Base-by-base conservation (phyloP, 257 asterid species). In the Solanum sejunctum region DNA sequence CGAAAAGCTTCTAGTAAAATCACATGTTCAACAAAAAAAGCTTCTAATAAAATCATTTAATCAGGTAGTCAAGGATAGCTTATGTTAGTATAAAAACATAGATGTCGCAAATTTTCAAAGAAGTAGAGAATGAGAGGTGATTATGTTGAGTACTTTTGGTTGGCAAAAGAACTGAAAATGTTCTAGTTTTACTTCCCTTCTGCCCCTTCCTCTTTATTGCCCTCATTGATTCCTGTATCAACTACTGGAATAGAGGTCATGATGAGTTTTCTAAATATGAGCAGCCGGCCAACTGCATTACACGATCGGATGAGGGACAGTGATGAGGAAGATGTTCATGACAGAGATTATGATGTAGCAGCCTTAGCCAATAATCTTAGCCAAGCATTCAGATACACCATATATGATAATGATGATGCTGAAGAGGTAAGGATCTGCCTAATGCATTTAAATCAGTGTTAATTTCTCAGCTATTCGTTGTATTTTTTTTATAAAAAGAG, bases 201-300 rank as follows among this genome's bases (percentile, higher is more conserved):
- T 77, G 16, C 82, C 45, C 15, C n/a, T 77, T 51, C 63, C 43
- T 16, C 17, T 77, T 39, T 23, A 51, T 10, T 51, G 63, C 63
- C 82, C 61, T 51, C 51, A 20, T 23, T 28, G 41, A 51, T 51
- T 32, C 63, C 47, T 77, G 23, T 17, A 51, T 77, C 15, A 77
- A 51, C 82, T 77, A 51, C 82, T 77, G 82, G 45, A 51, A 77
- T 77, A 51, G 45, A 49, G 82, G 58, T 77, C 82, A 51, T 77
- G 82, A 51, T 17, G 63, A 77, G 21, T 77, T 77, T 78, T 60
- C 77, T 63, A 69, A 80, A 81, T 89, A 55, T 90, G 91, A 77
- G 63, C 95, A 95, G 99, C 87, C 98, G 99, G 39, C 99, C 98
- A 80, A 92, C 97, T 88, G 95, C 98, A 85, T 87, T 94, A 79